Conservation (phyloP, 106 monocot species). For the Dendrobium huoshanense region DNA sequence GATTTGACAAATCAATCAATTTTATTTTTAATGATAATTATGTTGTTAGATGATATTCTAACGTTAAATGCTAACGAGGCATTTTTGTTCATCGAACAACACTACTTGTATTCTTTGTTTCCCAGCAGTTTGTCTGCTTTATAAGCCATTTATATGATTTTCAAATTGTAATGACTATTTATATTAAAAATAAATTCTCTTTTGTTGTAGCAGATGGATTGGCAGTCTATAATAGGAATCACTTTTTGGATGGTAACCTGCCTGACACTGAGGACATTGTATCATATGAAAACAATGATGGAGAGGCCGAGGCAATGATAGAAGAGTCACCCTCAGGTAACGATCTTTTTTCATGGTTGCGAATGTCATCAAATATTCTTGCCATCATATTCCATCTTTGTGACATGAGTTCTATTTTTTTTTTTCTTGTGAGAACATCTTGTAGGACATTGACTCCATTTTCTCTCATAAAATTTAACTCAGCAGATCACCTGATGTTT, state of each 20-base stretch:
- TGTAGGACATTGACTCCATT: too few species aligned
- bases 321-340: constrained; percentile 20
- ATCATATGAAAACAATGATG: constrained; percentile 19
- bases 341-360: not conserved
- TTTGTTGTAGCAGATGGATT: constrained; percentile 12
- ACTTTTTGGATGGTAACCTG: constrained; percentile 12
- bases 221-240: constrained; percentile 11
- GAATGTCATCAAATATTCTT: not conserved
- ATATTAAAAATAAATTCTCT: constrained; percentile 2
- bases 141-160: not conserved
- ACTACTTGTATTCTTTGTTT: not conserved
- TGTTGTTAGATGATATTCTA: not conserved
- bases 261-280: constrained; percentile 20
- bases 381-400: too few species aligned
- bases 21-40: not conserved
- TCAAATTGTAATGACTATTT: not conserved
- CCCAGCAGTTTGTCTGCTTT: not conserved
- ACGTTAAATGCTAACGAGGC: not conserved
- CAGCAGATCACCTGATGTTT: too few species aligned
- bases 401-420: too few species aligned
- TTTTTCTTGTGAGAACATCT: too few species aligned
- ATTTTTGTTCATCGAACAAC: not conserved
- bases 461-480: too few species aligned
- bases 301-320: constrained; percentile 21
- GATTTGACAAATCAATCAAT: not conserved